Percentiles rank a stretch among this genome's conserved stretches.
Conservation (phyloP, 495 filamentous ascomycete genomes). For the Penicillium paradoxum region DNA sequence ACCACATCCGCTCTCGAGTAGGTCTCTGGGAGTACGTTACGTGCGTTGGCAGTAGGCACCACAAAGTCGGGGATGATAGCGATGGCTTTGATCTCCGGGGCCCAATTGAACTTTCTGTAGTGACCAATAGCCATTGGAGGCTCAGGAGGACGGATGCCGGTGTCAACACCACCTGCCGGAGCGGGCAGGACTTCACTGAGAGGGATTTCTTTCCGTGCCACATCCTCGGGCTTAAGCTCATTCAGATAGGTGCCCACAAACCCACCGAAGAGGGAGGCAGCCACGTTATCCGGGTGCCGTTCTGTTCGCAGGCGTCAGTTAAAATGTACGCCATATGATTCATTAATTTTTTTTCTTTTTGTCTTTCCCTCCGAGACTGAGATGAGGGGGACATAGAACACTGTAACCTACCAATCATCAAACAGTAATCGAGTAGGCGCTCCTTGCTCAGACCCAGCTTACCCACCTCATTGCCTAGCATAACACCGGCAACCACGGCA, state of each 20-base stretch:
- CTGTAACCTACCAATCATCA: conserved; percentile 70
- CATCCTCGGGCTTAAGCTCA: conserved; percentile 79
- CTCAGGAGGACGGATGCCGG: conserved; percentile 72
- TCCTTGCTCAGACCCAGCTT: conserved; percentile 72
- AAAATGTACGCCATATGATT: conserved; percentile 1
- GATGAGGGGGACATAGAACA: background rate
- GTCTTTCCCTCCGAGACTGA: background rate
- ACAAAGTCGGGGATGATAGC: conserved; percentile 94
- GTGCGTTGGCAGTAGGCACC: conserved; percentile 81
- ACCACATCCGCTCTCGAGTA: conserved; percentile 79
- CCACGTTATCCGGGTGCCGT: conserved; percentile 95
- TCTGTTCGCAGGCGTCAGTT: conserved; percentile 43
- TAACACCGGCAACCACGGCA: conserved; percentile 89
- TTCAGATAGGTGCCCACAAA: conserved; percentile 95
- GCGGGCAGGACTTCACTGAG: conserved; percentile 86
- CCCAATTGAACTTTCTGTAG: conserved; percentile 88
- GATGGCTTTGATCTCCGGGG: conserved; percentile 87
- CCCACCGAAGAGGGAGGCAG: conserved; percentile 90
- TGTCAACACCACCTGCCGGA: conserved; percentile 82
- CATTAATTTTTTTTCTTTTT: background rate
- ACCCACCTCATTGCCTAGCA: conserved; percentile 85
- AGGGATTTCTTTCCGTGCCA: conserved; percentile 85
- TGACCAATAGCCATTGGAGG: conserved; percentile 90
- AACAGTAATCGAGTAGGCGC: conserved; percentile 85
- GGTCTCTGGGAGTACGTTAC: conserved; percentile 68